Evolutionary conservation across 2,329 filamentous ascomycete genomes (phyloP).

Genomic region (Fusarium domesticum): DNA sequence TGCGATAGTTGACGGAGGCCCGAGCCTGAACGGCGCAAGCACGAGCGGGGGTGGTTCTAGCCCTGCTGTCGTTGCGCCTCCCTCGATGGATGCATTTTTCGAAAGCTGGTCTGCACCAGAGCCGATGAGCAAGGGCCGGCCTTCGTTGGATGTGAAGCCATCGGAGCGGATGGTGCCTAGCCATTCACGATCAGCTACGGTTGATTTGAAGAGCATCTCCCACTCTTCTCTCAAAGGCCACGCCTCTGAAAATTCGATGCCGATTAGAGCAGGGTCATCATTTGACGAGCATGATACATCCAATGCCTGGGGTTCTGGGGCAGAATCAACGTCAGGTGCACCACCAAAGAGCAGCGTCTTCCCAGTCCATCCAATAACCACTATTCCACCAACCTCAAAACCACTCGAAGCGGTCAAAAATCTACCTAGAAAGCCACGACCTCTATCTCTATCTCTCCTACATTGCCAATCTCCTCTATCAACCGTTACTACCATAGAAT

Average conservation of each 20-base stretch:
- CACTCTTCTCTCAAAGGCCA: conserved; percentile 13
- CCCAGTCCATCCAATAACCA: conserved; percentile 2
- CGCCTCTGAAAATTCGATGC: conserved; percentile 9
- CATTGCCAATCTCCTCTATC: conserved; percentile 6
- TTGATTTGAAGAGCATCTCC: conserved; percentile 11
- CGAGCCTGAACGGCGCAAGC: background rate
- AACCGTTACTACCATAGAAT: background rate
- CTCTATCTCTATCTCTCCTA: conserved; percentile 5
- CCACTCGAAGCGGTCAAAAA: conserved; percentile 5
- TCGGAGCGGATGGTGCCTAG: conserved; percentile 4
- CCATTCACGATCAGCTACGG: conserved; percentile 17
- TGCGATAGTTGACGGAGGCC: conserved; percentile 6
- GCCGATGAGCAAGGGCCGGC: conserved; percentile 2
- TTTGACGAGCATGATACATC: conserved; percentile 10
- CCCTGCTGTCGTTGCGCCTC: conserved; percentile 7
- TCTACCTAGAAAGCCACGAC: conserved; percentile 2
- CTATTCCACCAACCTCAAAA: conserved; percentile 1
- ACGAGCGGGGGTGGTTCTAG: conserved; percentile 7
- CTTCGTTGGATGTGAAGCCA: conserved; percentile 12
- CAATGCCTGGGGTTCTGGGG: conserved; percentile 22
- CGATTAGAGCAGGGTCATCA: conserved; percentile 7
- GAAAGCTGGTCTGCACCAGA: background rate
- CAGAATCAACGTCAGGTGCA: conserved; percentile 6
- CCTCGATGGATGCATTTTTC: conserved; percentile 8
- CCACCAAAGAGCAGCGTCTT: conserved; percentile 6